Evolutionary conservation across 352 stramenopile genomes (phyloP).

Genomic region (Phytophthora pisi): DNA sequence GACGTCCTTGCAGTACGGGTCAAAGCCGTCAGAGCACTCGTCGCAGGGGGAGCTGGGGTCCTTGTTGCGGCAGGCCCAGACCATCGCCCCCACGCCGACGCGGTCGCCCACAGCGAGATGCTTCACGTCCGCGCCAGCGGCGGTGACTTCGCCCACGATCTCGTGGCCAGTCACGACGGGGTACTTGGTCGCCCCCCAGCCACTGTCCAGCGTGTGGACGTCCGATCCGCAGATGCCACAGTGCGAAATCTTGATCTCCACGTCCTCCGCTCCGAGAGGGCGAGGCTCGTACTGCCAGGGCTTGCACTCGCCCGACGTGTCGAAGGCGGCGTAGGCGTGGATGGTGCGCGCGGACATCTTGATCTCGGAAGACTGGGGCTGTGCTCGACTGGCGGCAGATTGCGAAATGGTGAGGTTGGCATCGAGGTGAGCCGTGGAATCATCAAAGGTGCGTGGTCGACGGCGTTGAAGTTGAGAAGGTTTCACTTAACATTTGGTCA

Average conservation of each 20-base stretch:
- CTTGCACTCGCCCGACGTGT: slow-evolving; percentile 17
- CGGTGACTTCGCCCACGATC: slow-evolving; percentile 18
- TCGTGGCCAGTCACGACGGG: slow-evolving; percentile 43
- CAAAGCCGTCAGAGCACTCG: slow-evolving; percentile 49
- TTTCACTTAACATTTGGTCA: background rate
- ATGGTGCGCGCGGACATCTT: background rate
- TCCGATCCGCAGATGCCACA: slow-evolving; percentile 9
- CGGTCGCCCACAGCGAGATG: slow-evolving; percentile 55
- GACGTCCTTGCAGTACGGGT: slow-evolving; percentile 59
- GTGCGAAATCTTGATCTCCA: slow-evolving; percentile 17
- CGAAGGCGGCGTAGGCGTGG: slow-evolving; percentile 12
- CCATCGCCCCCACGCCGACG: slow-evolving; percentile 82
- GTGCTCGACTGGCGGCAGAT: background rate
- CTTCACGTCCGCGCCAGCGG: slow-evolving; percentile 39
- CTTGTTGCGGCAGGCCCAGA: slow-evolving; percentile 62
- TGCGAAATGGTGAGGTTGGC: slow-evolving; percentile 1
- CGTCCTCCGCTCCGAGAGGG: slow-evolving; percentile 19
- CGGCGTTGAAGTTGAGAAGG: background rate
- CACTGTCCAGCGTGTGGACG: slow-evolving; percentile 29
- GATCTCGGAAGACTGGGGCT: slow-evolving; percentile 22
- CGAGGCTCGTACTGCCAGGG: slow-evolving; percentile 38
- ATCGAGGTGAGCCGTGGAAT: background rate
- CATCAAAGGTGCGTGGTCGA: slow-evolving; percentile 5
- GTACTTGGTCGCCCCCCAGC: slow-evolving; percentile 42
- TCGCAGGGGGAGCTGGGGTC: slow-evolving; percentile 56